Evolutionary conservation across 306 rosid genomes (phyloP).

Genomic region (Trifolium subterraneum): DNA sequence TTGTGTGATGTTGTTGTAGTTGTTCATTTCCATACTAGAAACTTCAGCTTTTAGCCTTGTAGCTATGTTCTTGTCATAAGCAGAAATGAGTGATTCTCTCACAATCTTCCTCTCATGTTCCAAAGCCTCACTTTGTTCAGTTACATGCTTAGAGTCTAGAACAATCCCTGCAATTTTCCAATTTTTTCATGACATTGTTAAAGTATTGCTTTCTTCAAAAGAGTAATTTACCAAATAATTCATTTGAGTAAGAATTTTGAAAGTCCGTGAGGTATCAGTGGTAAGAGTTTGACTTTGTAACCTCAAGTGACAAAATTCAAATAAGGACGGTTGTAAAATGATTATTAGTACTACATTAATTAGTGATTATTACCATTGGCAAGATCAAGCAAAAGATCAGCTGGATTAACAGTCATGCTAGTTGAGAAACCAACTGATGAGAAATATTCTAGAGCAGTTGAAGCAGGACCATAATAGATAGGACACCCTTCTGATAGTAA

Average conservation of each 20-base stretch:
- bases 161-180: slow-evolving; percentile 77
- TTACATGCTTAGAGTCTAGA: slow-evolving; percentile 71
- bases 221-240: background rate
- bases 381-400: slow-evolving; percentile 96
- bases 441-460: slow-evolving; percentile 78
- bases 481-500: slow-evolving; percentile 91
- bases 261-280: background rate
- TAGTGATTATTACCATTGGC: slow-evolving; percentile 73
- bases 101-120: slow-evolving; percentile 77
- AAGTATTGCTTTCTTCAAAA: slow-evolving; percentile 32
- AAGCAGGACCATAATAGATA: slow-evolving; percentile 81
- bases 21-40: slow-evolving; percentile 63
- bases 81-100: slow-evolving; percentile 71
- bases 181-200: slow-evolving; percentile 44
- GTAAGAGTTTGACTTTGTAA: background rate
- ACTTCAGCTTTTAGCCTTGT: slow-evolving; percentile 72
- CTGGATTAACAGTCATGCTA: slow-evolving; percentile 80
- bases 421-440: slow-evolving; percentile 80
- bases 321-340: background rate
- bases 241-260: background rate
- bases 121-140: slow-evolving; percentile 70
- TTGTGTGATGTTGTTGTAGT: slow-evolving; percentile 48
- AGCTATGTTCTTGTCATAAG: slow-evolving; percentile 79
- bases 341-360: background rate
- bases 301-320: background rate